These are phyloP conservation scores for Arthrobotrys pseudoclavata DNA, from an alignment of 2,329 filamentous ascomycete genomes.

Conservation along the genomic window DNA sequence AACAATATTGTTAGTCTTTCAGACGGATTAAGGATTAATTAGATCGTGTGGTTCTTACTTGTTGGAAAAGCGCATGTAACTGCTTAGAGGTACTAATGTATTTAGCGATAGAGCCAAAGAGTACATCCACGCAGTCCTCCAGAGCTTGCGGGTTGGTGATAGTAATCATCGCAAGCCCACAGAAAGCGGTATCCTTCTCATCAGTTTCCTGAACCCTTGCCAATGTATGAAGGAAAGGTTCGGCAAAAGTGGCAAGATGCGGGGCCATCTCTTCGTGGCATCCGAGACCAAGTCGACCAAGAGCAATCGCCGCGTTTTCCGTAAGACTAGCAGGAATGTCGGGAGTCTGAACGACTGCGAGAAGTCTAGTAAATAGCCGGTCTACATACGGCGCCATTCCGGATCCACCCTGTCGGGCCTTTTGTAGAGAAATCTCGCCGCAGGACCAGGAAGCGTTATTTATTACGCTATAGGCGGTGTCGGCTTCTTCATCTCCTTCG, in stretches of 20 bases:
- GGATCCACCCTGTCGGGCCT: constrained; percentile 70
- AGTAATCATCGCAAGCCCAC: constrained; percentile 88
- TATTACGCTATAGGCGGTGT: constrained; percentile 88
- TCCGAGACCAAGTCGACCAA: constrained; percentile 86
- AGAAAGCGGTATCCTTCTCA: constrained; percentile 93
- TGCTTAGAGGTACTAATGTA: constrained; percentile 79
- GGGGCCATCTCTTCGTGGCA: constrained; percentile 82
- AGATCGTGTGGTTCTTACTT: constrained; percentile 71
- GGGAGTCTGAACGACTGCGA: constrained; percentile 85
- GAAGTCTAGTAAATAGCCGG: constrained; percentile 80
- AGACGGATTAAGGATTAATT: not conserved
- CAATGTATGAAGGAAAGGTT: constrained; percentile 85
- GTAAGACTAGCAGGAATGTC: constrained; percentile 87
- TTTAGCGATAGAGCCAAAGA: constrained; percentile 85
- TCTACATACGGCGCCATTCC: constrained; percentile 83
- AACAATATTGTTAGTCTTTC: constrained; percentile 16
- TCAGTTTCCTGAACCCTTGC: constrained; percentile 86
- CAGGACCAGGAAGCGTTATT: constrained; percentile 99
- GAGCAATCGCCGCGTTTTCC: constrained; percentile 93
- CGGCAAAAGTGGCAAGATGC: constrained; percentile 82
- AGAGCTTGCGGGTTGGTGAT: constrained; percentile 90
- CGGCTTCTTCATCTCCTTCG: constrained; percentile 82
- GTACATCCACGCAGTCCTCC: constrained; percentile 84
- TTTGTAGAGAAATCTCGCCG: constrained; percentile 89
- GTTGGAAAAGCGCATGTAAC: constrained; percentile 79